phyloP scores from a whole-genome alignment of 176 grass and related monocot genomes.

The Oryza glaberrima region DNA sequence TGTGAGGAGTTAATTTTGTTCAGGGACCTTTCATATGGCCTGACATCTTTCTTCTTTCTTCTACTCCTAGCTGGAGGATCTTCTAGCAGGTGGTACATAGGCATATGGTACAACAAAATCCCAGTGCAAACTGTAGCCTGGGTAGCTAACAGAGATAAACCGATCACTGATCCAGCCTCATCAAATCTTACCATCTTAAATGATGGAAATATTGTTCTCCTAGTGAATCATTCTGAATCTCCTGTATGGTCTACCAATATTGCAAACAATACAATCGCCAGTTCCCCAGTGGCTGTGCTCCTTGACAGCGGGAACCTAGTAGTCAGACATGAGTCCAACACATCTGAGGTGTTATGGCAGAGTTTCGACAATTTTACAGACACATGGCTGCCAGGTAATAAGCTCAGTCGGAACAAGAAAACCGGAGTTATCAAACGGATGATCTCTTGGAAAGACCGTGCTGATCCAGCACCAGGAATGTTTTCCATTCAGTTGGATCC shows the following conservation, averaged over 20 bases:
- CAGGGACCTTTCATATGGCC: not conserved
- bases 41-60: constrained; percentile 5
- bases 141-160: constrained; percentile 52
- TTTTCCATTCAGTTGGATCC: constrained; percentile 50
- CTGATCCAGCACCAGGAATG: constrained; percentile 45
- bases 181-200: constrained; percentile 40
- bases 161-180: constrained; percentile 36
- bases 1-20: not conserved
- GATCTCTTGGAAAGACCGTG: constrained; percentile 45
- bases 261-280: not conserved
- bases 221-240: not conserved
- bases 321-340: constrained; percentile 6
- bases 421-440: constrained; percentile 11
- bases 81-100: constrained; percentile 40
- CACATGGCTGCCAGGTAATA: constrained; percentile 53
- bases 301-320: constrained; percentile 47
- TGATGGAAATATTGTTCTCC: constrained; percentile 40
- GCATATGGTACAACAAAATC: constrained; percentile 58
- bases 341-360: constrained; percentile 34
- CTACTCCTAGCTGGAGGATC: constrained; percentile 9
- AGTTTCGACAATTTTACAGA: constrained; percentile 49
- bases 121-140: constrained; percentile 42
- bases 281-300: constrained; percentile 21
- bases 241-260: constrained; percentile 42
- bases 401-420: constrained; percentile 43